Percentiles rank a stretch among this genome's conserved stretches.
These are phyloP conservation scores for Danielia reshetovae DNA, from an alignment of 805 yeast genomes.

Conservation along the genomic window DNA sequence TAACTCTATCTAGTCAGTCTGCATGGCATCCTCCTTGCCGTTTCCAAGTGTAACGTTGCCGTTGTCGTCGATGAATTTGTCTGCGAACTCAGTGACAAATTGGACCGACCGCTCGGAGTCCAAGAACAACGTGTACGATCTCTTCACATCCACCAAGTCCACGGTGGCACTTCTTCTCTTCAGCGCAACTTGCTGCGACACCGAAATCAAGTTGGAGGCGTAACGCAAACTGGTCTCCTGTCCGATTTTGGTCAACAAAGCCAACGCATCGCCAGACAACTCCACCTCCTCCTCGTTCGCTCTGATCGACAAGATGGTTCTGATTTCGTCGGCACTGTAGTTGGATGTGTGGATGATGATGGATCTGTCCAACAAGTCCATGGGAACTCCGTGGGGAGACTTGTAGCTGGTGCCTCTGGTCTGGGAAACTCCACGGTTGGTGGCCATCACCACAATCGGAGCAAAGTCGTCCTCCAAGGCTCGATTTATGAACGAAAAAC, in stretches of 20 bases:
- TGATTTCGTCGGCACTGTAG: constrained; percentile 79
- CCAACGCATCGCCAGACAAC: constrained; percentile 75
- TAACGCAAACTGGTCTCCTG: constrained; percentile 87
- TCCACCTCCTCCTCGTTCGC: constrained; percentile 94
- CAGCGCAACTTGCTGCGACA: constrained; percentile 79
- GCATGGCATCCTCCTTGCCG: constrained; percentile 32
- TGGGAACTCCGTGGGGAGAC: constrained; percentile 97
- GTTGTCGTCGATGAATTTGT: constrained; percentile 71
- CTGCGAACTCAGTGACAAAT: constrained; percentile 65
- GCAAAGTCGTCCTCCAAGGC: constrained; percentile 96
- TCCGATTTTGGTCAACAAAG: constrained; percentile 84
- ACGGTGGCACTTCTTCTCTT: constrained; percentile 72
- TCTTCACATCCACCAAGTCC: constrained; percentile 78
- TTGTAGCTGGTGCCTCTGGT: constrained; percentile 91
- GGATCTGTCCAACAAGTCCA: constrained; percentile 89
- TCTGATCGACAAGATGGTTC: constrained; percentile 81
- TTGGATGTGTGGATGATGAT: constrained; percentile 84
- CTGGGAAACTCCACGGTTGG: constrained; percentile 91
- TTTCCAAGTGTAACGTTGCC: constrained; percentile 63
- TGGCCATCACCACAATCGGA: constrained; percentile 95
- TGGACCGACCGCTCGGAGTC: constrained; percentile 89
- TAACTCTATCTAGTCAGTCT: constrained; percentile 20
- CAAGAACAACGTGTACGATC: constrained; percentile 80
- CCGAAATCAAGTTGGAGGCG: constrained; percentile 86
- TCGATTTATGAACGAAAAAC: constrained; percentile 90